Conservation (phyloP, 495 filamentous ascomycete genomes). For the Daldinia caldariorum region DNA sequence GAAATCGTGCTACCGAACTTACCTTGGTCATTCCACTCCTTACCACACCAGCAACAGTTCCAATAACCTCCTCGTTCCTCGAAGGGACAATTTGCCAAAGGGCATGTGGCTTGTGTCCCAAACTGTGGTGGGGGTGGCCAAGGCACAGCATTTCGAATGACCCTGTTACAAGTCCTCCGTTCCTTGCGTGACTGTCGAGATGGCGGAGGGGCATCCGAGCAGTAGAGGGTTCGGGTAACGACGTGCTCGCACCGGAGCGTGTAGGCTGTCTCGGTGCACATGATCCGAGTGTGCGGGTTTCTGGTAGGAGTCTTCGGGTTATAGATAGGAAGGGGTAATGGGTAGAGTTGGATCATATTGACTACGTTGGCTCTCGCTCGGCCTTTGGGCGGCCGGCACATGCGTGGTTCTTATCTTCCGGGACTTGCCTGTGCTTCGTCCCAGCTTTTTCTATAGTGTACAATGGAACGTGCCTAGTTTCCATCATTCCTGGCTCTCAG, state of each 20-base stretch:
- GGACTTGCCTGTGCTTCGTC: not conserved
- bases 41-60: slow-evolving; percentile 57
- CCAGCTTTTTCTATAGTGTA: slow-evolving; percentile 11
- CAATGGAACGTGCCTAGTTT: slow-evolving; percentile 3
- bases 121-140: slow-evolving; percentile 52
- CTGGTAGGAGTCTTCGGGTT: not conserved
- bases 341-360: slow-evolving; percentile 2
- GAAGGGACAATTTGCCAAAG: slow-evolving; percentile 51
- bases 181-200: slow-evolving; percentile 33
- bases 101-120: slow-evolving; percentile 46
- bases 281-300: slow-evolving; percentile 17
- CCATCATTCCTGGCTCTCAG: slow-evolving; percentile 1
- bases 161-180: slow-evolving; percentile 48
- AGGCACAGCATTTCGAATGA: slow-evolving; percentile 48
- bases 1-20: slow-evolving; percentile 7
- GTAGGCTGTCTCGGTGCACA: slow-evolving; percentile 52
- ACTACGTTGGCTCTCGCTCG: not conserved
- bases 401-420: slow-evolving; percentile 30
- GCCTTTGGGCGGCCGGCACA: slow-evolving; percentile 9
- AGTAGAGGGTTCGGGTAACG: slow-evolving; percentile 50
- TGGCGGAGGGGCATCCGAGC: slow-evolving; percentile 46
- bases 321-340: slow-evolving; percentile 2
- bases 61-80: slow-evolving; percentile 51
- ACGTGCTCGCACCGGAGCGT: slow-evolving; percentile 53
- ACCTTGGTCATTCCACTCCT: slow-evolving; percentile 51